Percentiles rank a stretch among this genome's conserved stretches.
Conservation (phyloP, 495 filamentous ascomycete species). For the Aspergillus indologenus region DNA sequence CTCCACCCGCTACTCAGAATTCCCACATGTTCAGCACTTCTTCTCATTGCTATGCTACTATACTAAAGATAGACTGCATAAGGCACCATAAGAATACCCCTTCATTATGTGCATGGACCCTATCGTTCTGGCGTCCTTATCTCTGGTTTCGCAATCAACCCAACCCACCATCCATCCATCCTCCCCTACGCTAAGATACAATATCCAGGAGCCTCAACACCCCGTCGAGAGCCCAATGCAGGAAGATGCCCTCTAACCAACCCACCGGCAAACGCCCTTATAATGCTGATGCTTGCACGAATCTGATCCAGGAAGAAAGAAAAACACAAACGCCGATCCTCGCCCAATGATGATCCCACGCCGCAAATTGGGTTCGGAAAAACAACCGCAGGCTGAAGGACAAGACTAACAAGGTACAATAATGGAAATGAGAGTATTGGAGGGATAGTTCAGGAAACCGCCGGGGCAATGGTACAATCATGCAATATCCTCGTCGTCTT, state of each 20-base stretch:
- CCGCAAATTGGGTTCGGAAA: conserved; percentile 10
- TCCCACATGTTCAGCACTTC: too few species aligned
- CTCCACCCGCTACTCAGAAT: too few species aligned
- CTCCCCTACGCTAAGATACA: conserved; percentile 44
- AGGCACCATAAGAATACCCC: neutral
- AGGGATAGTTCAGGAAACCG: neutral
- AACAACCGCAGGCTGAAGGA: neutral
- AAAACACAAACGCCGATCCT: conserved; percentile 24
- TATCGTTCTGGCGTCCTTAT: conserved; percentile 13
- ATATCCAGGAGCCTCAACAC: conserved; percentile 21
- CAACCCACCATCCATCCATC: too few species aligned
- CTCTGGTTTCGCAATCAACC: conserved; percentile 19
- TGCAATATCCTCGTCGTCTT: conserved; percentile 63
- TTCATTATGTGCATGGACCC: conserved; percentile 23
- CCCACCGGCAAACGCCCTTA: conserved; percentile 34
- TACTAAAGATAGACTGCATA: conserved; percentile 15
- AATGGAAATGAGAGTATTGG: conserved; percentile 2
- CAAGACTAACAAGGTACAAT: neutral
- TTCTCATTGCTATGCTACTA: conserved; percentile 18
- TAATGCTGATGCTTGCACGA: conserved; percentile 34
- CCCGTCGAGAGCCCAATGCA: conserved; percentile 27
- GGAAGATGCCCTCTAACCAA: conserved; percentile 30
- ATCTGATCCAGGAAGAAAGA: conserved; percentile 30
- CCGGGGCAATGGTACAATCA: conserved; percentile 17
- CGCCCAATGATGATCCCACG: conserved; percentile 12